Conservation (phyloP, 805 yeast species). For the Jamesozyma gamospora region DNA sequence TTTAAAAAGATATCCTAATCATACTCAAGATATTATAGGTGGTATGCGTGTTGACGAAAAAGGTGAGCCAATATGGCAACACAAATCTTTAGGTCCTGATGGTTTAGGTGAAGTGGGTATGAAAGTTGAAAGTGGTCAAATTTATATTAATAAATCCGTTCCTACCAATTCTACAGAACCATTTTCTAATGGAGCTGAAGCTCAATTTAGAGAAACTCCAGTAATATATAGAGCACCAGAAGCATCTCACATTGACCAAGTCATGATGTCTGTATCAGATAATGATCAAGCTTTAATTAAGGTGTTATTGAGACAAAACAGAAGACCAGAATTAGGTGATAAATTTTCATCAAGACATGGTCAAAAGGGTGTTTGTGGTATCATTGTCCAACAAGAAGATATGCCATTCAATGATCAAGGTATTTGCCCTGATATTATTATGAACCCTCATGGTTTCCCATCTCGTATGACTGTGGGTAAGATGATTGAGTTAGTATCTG, state of each 20-base stretch:
- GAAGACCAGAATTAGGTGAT: constrained; percentile 96
- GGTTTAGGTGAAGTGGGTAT: constrained; percentile 96
- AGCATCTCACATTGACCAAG: constrained; percentile 91
- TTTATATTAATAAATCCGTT: constrained; percentile 84
- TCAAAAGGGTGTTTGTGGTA: constrained; percentile 98
- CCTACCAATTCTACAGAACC: constrained; percentile 67
- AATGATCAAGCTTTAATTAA: constrained; percentile 91
- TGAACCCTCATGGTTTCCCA: constrained; percentile 99
- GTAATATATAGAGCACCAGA: constrained; percentile 90
- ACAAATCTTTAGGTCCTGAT: constrained; percentile 80
- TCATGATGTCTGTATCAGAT: constrained; percentile 92
- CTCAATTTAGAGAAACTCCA: constrained; percentile 81
- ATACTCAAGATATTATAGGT: constrained; percentile 80
- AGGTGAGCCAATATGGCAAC: constrained; percentile 77
- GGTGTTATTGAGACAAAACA: constrained; percentile 84
- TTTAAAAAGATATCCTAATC: constrained; percentile 86
- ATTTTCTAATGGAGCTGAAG: constrained; percentile 20
- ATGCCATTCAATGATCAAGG: constrained; percentile 93
- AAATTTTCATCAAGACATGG: constrained; percentile 97
- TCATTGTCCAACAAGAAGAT: constrained; percentile 93
- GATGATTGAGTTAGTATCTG: constrained; percentile 92
- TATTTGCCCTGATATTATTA: constrained; percentile 86
- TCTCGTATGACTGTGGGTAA: constrained; percentile 99
- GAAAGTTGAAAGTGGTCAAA: constrained; percentile 84
- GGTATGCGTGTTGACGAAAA: constrained; percentile 85